These are phyloP conservation scores for Pythium rhizo-oryzae DNA, from an alignment of 352 stramenopile genomes.

Conservation along the genomic window DNA sequence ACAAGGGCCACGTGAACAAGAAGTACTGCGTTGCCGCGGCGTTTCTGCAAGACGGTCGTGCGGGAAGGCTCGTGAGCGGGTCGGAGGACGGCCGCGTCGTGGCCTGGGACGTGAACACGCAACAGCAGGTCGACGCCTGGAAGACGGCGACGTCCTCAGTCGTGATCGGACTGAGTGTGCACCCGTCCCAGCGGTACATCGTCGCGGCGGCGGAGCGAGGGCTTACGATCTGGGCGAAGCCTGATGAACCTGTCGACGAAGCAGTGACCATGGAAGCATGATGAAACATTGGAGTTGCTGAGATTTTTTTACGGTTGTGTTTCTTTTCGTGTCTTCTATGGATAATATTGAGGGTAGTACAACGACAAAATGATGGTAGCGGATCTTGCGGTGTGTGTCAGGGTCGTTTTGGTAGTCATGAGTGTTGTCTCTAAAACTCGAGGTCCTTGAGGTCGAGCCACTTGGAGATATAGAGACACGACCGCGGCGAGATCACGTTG, in stretches of 20 bases:
- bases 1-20: conserved; percentile 73
- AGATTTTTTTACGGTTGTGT: background rate
- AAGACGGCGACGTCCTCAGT: conserved; percentile 8
- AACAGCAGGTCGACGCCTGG: conserved; percentile 49
- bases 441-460: conserved; percentile 91
- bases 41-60: conserved; percentile 69
- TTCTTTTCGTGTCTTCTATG: conserved; percentile 2
- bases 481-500: conserved; percentile 90
- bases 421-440: conserved; percentile 55
- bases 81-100: conserved; percentile 93
- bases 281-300: background rate
- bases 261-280: background rate
- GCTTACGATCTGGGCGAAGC: conserved; percentile 31
- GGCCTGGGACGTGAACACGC: conserved; percentile 92
- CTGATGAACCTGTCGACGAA: background rate
- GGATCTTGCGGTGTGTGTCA: background rate
- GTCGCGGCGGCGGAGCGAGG: conserved; percentile 10
- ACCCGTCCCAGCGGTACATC: conserved; percentile 26
- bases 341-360: conserved; percentile 20
- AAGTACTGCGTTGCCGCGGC: conserved; percentile 88
- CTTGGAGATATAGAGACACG: conserved; percentile 91
- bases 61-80: conserved; percentile 82
- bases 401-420: background rate
- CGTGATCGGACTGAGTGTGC: conserved; percentile 31
- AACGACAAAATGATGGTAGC: background rate